These are phyloP conservation scores for Syzygium malaccense DNA, from an alignment of 441 rosid species.

Conservation along the genomic window DNA sequence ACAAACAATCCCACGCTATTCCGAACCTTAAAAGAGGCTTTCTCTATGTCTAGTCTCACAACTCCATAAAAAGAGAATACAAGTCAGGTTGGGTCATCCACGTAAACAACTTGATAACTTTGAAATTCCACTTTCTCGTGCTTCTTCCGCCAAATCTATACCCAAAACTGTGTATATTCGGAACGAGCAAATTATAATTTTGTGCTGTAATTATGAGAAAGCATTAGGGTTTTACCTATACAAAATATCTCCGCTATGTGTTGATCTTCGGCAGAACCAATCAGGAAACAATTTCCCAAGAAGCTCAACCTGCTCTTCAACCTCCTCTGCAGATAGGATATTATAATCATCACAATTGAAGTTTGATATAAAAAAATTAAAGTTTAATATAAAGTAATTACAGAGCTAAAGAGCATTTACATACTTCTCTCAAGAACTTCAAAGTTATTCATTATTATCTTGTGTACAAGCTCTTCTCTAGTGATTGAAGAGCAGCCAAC, in stretches of 20 bases:
- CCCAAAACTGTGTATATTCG: not conserved
- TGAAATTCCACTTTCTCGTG: not conserved
- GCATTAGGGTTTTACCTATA: conserved; percentile 21
- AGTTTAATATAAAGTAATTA: not conserved
- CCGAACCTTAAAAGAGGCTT: not conserved
- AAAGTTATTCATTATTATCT: conserved; percentile 31
- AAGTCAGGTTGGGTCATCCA: not conserved
- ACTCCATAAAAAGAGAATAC: not conserved
- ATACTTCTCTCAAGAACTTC: conserved; percentile 29
- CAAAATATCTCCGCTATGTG: conserved; percentile 27
- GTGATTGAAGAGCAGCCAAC: conserved; percentile 30
- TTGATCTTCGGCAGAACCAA: conserved; percentile 31
- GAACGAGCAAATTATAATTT: not conserved
- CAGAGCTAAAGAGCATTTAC: not conserved
- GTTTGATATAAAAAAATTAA: not conserved
- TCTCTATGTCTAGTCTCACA: not conserved
- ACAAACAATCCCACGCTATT: not conserved
- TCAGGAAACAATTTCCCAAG: conserved; percentile 43
- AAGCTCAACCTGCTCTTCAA: conserved; percentile 41
- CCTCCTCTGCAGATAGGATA: conserved; percentile 26
- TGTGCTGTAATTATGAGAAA: not conserved
- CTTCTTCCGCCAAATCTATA: not conserved
- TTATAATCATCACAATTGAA: not conserved
- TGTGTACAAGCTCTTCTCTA: conserved; percentile 48
- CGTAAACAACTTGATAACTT: not conserved